phyloP scores from a whole-genome alignment of 768 basidiomycete genomes.

The Termitomyces sp. region DNA sequence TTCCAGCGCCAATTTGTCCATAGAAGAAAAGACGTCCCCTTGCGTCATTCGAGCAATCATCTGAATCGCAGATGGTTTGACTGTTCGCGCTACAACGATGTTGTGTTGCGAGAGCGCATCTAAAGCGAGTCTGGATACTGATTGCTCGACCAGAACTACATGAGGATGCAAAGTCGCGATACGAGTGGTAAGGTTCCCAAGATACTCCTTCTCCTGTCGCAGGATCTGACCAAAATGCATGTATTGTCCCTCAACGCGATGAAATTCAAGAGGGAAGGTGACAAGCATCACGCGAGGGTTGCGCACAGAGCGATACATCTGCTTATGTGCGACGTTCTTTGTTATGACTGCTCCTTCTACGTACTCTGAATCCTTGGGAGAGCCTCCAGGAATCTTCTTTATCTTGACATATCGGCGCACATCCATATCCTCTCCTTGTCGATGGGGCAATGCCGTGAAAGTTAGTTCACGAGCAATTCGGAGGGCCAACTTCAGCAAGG shows the following conservation, averaged over 20 bases:
- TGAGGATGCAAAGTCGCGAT: conserved; percentile 92
- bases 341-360: conserved; percentile 96
- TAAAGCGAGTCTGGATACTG: conserved; percentile 85
- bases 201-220: conserved; percentile 90
- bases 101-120: conserved; percentile 81
- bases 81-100: conserved; percentile 85
- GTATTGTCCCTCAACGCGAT: conserved; percentile 88
- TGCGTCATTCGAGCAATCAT: conserved; percentile 93
- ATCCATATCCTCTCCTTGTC: conserved; percentile 92
- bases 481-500: conserved; percentile 74
- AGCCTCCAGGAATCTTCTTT: conserved; percentile 95
- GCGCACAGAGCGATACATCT: conserved; percentile 76
- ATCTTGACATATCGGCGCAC: conserved; percentile 94
- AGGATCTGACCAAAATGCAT: conserved; percentile 89
- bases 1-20: conserved; percentile 88
- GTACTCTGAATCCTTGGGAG: conserved; percentile 91
- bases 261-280: conserved; percentile 92
- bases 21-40: conserved; percentile 91
- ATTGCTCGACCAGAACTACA: conserved; percentile 86
- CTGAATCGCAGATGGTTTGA: conserved; percentile 83
- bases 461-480: conserved; percentile 83
- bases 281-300: conserved; percentile 96
- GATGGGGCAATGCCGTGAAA: conserved; percentile 62
- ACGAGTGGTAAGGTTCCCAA: conserved; percentile 80
- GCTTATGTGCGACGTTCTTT: conserved; percentile 96